Conservation (phyloP, 768 basidiomycete species). For the Trametes sanguinea region DNA sequence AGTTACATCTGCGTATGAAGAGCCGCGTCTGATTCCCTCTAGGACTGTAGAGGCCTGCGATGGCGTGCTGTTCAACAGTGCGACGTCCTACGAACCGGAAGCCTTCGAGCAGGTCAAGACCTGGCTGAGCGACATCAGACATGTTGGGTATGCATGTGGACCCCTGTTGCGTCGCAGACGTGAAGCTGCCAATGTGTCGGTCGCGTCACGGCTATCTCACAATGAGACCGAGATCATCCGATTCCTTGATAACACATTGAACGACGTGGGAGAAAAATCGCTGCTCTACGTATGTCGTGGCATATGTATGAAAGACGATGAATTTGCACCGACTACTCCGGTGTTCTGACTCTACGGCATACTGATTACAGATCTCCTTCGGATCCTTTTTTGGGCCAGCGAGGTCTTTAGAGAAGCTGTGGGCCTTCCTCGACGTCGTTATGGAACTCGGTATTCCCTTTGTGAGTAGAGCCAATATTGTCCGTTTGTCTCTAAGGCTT, state of each 20-base stretch:
- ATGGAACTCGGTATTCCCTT: conserved; percentile 24
- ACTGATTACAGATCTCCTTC: conserved; percentile 18
- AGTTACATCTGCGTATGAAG: no score
- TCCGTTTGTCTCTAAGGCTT: not conserved
- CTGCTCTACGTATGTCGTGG: conserved; percentile 2
- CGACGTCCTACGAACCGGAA: conserved; percentile 25
- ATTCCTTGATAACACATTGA: conserved; percentile 23
- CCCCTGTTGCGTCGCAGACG: conserved; percentile 14
- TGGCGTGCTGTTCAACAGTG: conserved; percentile 21
- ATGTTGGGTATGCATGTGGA: conserved; percentile 20
- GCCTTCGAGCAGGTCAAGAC: conserved; percentile 12
- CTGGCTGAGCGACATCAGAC: conserved; percentile 22
- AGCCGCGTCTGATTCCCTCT: not conserved
- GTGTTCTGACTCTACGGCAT: no score
- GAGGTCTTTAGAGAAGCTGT: conserved; percentile 19
- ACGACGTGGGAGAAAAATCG: conserved; percentile 24
- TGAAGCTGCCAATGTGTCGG: not conserved
- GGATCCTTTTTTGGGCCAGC: conserved; percentile 26
- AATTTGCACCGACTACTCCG: no score
- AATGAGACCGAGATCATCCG: conserved; percentile 16
- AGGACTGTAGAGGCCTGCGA: conserved; percentile 12
- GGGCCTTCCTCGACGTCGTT: conserved; percentile 25
- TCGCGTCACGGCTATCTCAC: conserved; percentile 17
- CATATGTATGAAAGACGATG: no score
- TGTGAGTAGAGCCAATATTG: conserved; percentile 7